A percentile compares a stretch with the other conserved stretches of the same genome.
Conservation (phyloP, 192 early-diverging fungal genomes). For the Ramicandelaber brevisporus region DNA sequence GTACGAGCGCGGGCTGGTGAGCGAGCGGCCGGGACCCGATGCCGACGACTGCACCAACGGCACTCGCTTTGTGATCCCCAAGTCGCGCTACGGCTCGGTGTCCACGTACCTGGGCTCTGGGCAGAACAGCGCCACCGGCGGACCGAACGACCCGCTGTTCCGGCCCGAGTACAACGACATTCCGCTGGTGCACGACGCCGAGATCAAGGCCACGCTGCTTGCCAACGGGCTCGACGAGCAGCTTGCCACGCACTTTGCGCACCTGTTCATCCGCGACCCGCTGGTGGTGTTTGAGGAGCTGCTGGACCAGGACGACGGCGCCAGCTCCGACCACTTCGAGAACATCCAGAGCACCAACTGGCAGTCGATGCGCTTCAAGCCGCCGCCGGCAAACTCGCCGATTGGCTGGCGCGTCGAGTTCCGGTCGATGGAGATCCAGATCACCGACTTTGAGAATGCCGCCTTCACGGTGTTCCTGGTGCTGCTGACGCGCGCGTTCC, state of each 20-base stretch:
- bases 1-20: conserved; percentile 69
- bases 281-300: conserved; percentile 84
- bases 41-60: too few species aligned
- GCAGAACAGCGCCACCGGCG: too few species aligned
- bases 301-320: conserved; percentile 59
- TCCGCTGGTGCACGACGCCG: conserved; percentile 47
- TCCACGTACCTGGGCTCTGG: conserved; percentile 59
- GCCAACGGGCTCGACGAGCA: conserved; percentile 64
- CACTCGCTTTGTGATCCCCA: conserved; percentile 66
- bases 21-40: too few species aligned
- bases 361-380: conserved; percentile 98
- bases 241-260: conserved; percentile 75
- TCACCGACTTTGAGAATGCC: conserved; percentile 92
- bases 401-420: conserved; percentile 99
- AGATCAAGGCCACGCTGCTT: conserved; percentile 43
- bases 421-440: conserved; percentile 84
- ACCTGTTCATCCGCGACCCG: conserved; percentile 95
- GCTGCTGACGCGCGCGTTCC: conserved; percentile 62
- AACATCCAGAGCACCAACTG: conserved; percentile 99
- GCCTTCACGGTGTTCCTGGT: conserved; percentile 88
- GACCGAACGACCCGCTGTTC: conserved; percentile 35
- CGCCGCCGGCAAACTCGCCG: conserved; percentile 65
- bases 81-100: conserved; percentile 91
- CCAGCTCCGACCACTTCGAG: conserved; percentile 87
- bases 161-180: conserved; percentile 87